These are phyloP conservation scores for Amoebophrya sp. DNA, from an alignment of 169 alveolate species.

Conservation along the genomic window DNA sequence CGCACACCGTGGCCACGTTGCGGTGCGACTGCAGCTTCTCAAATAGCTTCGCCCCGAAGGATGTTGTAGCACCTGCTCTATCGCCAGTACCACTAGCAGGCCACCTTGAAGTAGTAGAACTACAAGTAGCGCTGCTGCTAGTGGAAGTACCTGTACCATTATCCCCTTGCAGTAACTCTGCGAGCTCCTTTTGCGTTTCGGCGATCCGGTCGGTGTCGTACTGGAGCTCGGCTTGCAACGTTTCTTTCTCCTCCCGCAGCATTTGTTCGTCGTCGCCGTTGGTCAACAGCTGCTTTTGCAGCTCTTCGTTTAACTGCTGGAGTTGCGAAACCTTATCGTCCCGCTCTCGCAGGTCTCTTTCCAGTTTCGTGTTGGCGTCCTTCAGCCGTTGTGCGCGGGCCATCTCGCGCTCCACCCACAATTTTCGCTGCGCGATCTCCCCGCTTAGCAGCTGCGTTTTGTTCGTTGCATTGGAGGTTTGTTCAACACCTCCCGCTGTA, in stretches of 20 bases:
- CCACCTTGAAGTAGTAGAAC: background rate
- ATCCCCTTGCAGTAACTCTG: background rate
- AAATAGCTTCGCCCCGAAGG: too few species aligned
- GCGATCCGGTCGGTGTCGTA: background rate
- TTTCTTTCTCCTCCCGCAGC: background rate
- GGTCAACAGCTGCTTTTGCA: background rate
- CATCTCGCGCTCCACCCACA: constrained; percentile 7
- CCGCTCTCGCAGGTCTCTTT: background rate
- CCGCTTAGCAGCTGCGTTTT: too few species aligned
- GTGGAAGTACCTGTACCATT: too few species aligned
- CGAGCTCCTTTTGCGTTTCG: background rate
- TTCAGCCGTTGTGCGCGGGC: background rate
- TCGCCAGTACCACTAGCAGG: background rate
- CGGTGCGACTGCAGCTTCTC: background rate
- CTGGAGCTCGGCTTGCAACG: background rate
- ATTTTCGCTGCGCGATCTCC: background rate
- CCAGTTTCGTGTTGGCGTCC: background rate
- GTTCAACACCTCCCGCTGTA: too few species aligned
- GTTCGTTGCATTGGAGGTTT: too few species aligned
- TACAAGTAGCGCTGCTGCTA: background rate
- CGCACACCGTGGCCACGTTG: background rate
- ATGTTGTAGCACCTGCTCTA: background rate
- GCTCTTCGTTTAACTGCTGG: background rate
- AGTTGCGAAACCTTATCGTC: background rate
- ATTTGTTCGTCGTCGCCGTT: background rate